Percentiles rank a stretch among this genome's conserved stretches.
Evolutionary conservation across 495 filamentous ascomycete species (phyloP).

Genomic region (Lindgomyces ingoldianus): DNA sequence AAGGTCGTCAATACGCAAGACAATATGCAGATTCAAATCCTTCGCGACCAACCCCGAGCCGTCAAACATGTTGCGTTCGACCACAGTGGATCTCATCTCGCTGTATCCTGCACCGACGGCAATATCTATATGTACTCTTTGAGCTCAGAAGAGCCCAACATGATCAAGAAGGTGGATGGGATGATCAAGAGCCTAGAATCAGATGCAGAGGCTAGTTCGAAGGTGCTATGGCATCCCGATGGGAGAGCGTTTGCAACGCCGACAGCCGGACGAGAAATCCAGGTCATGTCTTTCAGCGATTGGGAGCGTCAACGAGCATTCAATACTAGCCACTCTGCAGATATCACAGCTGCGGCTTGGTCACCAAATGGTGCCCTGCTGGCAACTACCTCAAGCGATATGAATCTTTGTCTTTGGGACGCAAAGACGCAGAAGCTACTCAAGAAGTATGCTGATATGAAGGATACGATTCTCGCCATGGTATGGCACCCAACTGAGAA

Average conservation of each 20-base stretch:
- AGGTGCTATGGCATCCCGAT: constrained; percentile 89
- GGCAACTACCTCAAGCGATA: constrained; percentile 78
- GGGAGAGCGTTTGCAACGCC: constrained; percentile 86
- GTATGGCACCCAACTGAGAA: constrained; percentile 91
- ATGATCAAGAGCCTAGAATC: constrained; percentile 76
- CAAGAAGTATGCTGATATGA: constrained; percentile 49
- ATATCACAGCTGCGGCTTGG: constrained; percentile 87
- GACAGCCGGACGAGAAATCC: constrained; percentile 80
- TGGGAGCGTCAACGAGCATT: constrained; percentile 84
- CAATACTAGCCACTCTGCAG: constrained; percentile 73
- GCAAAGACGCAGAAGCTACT: constrained; percentile 79
- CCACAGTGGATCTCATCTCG: constrained; percentile 70
- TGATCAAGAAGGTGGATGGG: constrained; percentile 81
- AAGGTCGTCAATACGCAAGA: constrained; percentile 83
- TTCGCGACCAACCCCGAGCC: constrained; percentile 80
- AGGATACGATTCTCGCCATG: constrained; percentile 74
- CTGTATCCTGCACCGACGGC: constrained; percentile 86
- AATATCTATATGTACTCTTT: constrained; percentile 86
- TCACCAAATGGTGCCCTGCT: constrained; percentile 91
- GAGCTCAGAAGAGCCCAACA: constrained; percentile 72
- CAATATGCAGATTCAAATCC: constrained; percentile 68
- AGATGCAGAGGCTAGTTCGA: constrained; percentile 74
- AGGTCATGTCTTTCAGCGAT: constrained; percentile 79
- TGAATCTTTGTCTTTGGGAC: constrained; percentile 85
- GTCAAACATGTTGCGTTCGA: constrained; percentile 90